Percentiles rank a stretch among this genome's conserved stretches.
Conservation (phyloP, 2,329 filamentous ascomycete species). For the Phialophora expanda region DNA sequence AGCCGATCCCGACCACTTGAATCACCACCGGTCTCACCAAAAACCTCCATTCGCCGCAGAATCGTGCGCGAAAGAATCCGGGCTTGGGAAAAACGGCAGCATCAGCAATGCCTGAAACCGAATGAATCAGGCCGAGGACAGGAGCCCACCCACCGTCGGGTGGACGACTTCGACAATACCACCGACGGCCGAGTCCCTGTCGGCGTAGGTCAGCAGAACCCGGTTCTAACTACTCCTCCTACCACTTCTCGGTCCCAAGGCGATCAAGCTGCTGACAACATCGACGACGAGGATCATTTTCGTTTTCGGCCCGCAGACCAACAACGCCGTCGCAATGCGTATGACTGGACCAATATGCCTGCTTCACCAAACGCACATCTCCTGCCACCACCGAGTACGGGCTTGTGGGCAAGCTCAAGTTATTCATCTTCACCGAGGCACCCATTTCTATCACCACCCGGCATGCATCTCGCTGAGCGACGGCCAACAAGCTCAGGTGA, state of each 20-base stretch:
- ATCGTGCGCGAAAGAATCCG: not conserved
- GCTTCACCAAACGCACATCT: not conserved
- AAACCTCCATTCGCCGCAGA: not conserved
- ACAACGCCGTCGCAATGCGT: constrained; percentile 11
- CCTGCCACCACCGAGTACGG: not conserved
- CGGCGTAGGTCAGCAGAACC: not conserved
- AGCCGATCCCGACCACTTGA: not conserved
- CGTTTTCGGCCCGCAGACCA: not conserved
- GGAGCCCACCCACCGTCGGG: not conserved
- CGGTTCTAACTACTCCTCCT: not conserved
- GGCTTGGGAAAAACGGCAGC: not conserved
- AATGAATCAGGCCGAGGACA: not conserved
- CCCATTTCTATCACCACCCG: not conserved
- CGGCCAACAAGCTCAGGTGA: not conserved
- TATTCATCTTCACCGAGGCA: not conserved
- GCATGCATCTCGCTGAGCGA: not conserved
- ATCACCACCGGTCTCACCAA: not conserved
- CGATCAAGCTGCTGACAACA: not conserved
- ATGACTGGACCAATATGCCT: constrained; percentile 16
- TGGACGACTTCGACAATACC: not conserved
- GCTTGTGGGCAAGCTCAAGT: not conserved
- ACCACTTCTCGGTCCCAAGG: not conserved
- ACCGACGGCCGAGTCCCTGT: not conserved
- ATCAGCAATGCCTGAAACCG: not conserved
- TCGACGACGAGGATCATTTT: not conserved